These are phyloP conservation scores for Phoma sp. DNA, from an alignment of 2,329 filamentous ascomycete genomes.

Conservation along the genomic window DNA sequence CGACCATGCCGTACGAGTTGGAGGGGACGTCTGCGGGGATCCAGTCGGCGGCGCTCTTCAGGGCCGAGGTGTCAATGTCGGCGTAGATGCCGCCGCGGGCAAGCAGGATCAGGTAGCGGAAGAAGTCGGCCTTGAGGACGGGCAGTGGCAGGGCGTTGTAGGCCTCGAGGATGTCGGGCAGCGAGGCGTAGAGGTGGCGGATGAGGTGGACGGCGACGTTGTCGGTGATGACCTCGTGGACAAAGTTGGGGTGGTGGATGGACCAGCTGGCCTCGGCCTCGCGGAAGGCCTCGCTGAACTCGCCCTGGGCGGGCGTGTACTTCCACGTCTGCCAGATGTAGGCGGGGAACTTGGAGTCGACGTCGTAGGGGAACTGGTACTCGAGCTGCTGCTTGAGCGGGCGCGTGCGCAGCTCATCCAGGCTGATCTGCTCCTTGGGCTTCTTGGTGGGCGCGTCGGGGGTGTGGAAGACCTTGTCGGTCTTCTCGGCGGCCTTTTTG, in stretches of 20 bases:
- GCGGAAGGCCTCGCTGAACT: slow-evolving; percentile 78
- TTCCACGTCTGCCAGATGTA: slow-evolving; percentile 99
- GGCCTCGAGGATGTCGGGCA: slow-evolving; percentile 58
- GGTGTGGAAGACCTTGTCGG: slow-evolving; percentile 38
- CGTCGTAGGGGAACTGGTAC: slow-evolving; percentile 93
- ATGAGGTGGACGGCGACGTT: slow-evolving; percentile 81
- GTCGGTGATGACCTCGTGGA: slow-evolving; percentile 98
- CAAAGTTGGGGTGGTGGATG: slow-evolving; percentile 83
- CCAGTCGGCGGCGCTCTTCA: slow-evolving; percentile 87
- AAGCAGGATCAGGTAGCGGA: slow-evolving; percentile 74
- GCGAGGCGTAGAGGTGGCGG: slow-evolving; percentile 81
- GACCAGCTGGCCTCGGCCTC: slow-evolving; percentile 91
- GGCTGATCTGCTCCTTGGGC: slow-evolving; percentile 64
- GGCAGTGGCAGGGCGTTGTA: slow-evolving; percentile 58
- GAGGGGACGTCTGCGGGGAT: slow-evolving; percentile 79
- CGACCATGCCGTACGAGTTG: slow-evolving; percentile 80
- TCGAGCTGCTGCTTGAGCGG: slow-evolving; percentile 81
- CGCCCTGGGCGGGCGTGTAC: slow-evolving; percentile 75
- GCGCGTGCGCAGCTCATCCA: slow-evolving; percentile 75
- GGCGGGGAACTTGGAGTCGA: slow-evolving; percentile 87
- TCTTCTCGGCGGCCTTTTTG: slow-evolving; percentile 22
- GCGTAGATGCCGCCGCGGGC: slow-evolving; percentile 81
- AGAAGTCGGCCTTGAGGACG: slow-evolving; percentile 70
- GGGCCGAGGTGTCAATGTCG: slow-evolving; percentile 84
- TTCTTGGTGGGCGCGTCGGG: slow-evolving; percentile 49